Conservation (phyloP, 2,329 filamentous ascomycete genomes). For the Davidsoniella virescens region DNA sequence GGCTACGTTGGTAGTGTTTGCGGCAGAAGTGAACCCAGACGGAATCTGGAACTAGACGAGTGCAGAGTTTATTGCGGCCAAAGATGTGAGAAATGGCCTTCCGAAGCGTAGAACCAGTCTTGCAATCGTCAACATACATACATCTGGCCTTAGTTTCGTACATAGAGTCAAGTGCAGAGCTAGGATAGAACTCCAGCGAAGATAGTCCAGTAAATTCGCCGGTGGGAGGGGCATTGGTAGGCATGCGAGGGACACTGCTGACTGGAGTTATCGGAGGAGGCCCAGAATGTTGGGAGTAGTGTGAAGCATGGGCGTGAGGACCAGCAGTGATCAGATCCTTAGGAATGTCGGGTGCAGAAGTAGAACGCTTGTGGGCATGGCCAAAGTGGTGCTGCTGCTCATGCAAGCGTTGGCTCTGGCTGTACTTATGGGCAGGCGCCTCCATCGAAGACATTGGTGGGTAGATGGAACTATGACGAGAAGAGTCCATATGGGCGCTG, state of each 20-base stretch:
- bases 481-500: too few relatives aligned
- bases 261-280: background rate
- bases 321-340: constrained; percentile 8
- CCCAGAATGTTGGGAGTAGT: background rate
- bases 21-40: constrained; percentile 67
- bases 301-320: background rate
- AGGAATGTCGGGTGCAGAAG: constrained; percentile 11
- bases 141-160: constrained; percentile 12
- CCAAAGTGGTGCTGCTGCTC: constrained; percentile 9
- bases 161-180: constrained; percentile 12
- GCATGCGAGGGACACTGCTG: background rate
- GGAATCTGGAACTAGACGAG: constrained; percentile 48
- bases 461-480: background rate
- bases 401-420: constrained; percentile 5
- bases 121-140: constrained; percentile 27
- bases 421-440: constrained; percentile 1
- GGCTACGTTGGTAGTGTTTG: constrained; percentile 64
- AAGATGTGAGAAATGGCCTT: constrained; percentile 73
- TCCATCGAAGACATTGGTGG: background rate
- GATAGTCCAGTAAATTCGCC: constrained; percentile 8
- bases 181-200: constrained; percentile 11
- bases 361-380: constrained; percentile 11
- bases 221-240: background rate
- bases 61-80: constrained; percentile 66
- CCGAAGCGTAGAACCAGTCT: constrained; percentile 43